phyloP scores from a whole-genome alignment of 192 early-diverging fungal genomes.

The Backusella tarrabulga region DNA sequence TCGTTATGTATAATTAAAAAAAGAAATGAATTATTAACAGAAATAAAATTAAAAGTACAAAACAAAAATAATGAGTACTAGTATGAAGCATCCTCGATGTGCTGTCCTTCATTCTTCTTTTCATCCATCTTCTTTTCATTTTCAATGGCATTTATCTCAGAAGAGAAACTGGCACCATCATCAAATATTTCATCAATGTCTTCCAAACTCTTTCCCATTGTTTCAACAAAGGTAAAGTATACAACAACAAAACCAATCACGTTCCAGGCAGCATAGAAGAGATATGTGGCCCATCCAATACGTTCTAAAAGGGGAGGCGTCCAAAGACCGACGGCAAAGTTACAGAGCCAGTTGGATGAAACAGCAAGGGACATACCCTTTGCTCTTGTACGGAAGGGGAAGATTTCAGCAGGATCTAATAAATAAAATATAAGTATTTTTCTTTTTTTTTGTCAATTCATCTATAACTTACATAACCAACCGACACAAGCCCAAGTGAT shows the following conservation, averaged over 20 bases:
- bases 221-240: neutral
- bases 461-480: slow-evolving; percentile 11
- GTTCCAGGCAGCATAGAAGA: slow-evolving; percentile 20
- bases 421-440: neutral
- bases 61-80: neutral
- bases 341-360: slow-evolving; percentile 73
- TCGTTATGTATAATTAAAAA: neutral
- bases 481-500: slow-evolving; percentile 24
- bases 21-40: neutral
- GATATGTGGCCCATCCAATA: slow-evolving; percentile 16
- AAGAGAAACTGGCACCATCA: slow-evolving; percentile 1
- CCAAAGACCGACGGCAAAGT: neutral
- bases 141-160: neutral
- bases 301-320: neutral
- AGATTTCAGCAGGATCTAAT: slow-evolving; percentile 79
- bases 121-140: neutral
- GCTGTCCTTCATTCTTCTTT: neutral
- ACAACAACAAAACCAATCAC: slow-evolving; percentile 9
- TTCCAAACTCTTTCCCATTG: slow-evolving; percentile 46
- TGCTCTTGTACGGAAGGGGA: slow-evolving; percentile 78
- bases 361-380: slow-evolving; percentile 81
- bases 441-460: neutral
- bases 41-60: neutral
- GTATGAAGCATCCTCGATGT: neutral
- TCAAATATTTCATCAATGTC: slow-evolving; percentile 45